These are phyloP conservation scores for Fusarium sp. DNA, from an alignment of 2,329 filamentous ascomycete species.

Conservation along the genomic window DNA sequence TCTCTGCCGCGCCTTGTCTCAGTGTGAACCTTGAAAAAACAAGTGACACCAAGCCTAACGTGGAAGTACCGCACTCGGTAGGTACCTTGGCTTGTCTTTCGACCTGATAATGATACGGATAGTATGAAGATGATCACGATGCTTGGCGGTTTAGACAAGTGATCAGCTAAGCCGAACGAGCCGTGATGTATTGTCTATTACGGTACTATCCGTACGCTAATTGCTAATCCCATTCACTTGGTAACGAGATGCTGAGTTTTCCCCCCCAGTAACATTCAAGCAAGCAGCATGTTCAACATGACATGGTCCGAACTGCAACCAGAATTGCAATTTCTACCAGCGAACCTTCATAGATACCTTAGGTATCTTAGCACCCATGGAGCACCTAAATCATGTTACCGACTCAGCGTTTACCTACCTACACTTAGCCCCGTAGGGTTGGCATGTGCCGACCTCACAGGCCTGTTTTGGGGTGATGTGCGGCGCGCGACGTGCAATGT, in stretches of 20 bases:
- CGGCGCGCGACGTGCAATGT: constrained; percentile 6
- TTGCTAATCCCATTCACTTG: background rate
- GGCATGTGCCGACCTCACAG: background rate
- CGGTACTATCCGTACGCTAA: constrained; percentile 1
- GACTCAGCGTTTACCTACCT: background rate
- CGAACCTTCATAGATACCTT: background rate
- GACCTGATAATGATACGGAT: background rate
- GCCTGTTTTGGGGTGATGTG: constrained; percentile 3
- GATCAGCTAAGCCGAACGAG: constrained; percentile 13
- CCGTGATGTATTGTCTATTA: constrained; percentile 4
- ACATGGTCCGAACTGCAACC: background rate
- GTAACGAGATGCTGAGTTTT: constrained; percentile 11
- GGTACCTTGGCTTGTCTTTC: background rate
- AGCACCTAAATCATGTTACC: constrained; percentile 1
- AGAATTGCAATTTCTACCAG: background rate
- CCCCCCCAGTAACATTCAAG: constrained; percentile 15
- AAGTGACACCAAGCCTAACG: constrained; percentile 27
- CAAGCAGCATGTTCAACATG: constrained; percentile 5
- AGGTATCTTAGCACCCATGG: background rate
- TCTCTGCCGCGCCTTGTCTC: constrained; percentile 37
- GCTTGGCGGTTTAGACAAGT: constrained; percentile 9
- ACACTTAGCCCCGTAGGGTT: constrained; percentile 28
- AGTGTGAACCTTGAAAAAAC: constrained; percentile 26
- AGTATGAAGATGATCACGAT: constrained; percentile 26
- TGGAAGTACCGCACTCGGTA: constrained; percentile 3